A percentile compares a stretch with the other conserved stretches of the same genome.
Conservation (phyloP, 1,139 yeast genomes). For the Hemisphaericaspora lyxosophila region DNA sequence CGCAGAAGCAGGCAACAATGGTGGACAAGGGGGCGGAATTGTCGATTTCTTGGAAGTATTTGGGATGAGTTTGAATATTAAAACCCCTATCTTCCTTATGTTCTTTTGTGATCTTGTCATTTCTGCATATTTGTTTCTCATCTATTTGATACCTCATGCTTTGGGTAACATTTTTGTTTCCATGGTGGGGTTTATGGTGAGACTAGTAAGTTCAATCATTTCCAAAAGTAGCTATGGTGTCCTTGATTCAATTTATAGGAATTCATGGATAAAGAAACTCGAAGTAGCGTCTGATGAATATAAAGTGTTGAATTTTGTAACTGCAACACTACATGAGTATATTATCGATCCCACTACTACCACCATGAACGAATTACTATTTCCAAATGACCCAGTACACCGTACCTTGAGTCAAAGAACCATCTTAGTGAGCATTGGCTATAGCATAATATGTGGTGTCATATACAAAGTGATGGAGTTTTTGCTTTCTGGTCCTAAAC, state of each 20-base stretch:
- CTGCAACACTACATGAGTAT: constrained; percentile 12
- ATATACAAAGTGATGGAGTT: constrained; percentile 37
- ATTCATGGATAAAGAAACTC: not conserved
- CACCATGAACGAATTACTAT: constrained; percentile 21
- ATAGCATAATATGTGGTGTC: constrained; percentile 27
- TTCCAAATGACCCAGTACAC: constrained; percentile 8
- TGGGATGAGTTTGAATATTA: constrained; percentile 35
- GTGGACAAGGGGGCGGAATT: constrained; percentile 16
- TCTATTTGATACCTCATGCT: constrained; percentile 57
- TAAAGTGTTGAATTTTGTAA: constrained; percentile 14
- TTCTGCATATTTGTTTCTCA: constrained; percentile 40
- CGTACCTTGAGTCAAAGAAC: constrained; percentile 36
- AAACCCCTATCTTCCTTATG: constrained; percentile 39
- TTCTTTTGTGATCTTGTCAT: constrained; percentile 42
- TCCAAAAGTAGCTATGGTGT: not conserved
- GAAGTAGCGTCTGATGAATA: constrained; percentile 8
- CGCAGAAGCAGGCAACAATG: constrained; percentile 5
- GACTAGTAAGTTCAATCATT: not conserved
- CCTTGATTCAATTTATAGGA: not conserved
- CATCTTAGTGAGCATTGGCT: constrained; percentile 36
- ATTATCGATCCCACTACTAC: constrained; percentile 19
- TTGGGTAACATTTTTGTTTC: constrained; percentile 39
- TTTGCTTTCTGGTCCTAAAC: constrained; percentile 36
- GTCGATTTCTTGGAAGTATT: constrained; percentile 35
- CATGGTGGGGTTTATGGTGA: constrained; percentile 13